Conservation (phyloP, 192 early-diverging fungal species). For the Phlyctochytrium bullatum region DNA sequence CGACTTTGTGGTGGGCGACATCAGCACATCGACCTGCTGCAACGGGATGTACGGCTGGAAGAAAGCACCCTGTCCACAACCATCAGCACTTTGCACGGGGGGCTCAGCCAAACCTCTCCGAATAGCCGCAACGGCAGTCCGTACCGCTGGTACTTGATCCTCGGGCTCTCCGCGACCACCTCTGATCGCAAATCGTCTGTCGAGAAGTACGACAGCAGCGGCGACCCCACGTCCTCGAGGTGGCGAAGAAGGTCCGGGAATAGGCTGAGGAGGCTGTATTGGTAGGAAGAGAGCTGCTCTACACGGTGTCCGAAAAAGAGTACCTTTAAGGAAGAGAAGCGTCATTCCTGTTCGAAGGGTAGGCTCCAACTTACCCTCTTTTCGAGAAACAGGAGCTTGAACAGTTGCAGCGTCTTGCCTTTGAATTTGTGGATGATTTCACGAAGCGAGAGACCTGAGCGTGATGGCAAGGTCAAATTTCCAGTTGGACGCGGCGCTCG, state of each 20-base stretch:
- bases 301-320: conserved; percentile 83
- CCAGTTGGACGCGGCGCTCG: too few species aligned
- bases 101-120: too few species aligned
- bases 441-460: conserved; percentile 68
- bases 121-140: conserved; percentile 60
- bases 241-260: conserved; percentile 58
- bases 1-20: conserved; percentile 58
- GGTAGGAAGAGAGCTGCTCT: conserved; percentile 72
- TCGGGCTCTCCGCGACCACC: conserved; percentile 2
- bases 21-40: conserved; percentile 78
- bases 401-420: conserved; percentile 68
- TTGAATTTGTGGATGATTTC: conserved; percentile 72
- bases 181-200: conserved; percentile 2
- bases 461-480: neutral
- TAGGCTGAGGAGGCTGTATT: conserved; percentile 73
- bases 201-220: conserved; percentile 28
- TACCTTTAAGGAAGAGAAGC: conserved; percentile 52
- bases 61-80: conserved; percentile 69
- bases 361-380: conserved; percentile 53
- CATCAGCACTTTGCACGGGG: conserved; percentile 10
- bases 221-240: conserved; percentile 52
- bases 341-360: neutral
- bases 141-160: conserved; percentile 26
- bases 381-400: conserved; percentile 75
- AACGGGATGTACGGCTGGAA: conserved; percentile 82